Conservation (phyloP, 805 yeast genomes). For the Jamesozyma hellenica region DNA sequence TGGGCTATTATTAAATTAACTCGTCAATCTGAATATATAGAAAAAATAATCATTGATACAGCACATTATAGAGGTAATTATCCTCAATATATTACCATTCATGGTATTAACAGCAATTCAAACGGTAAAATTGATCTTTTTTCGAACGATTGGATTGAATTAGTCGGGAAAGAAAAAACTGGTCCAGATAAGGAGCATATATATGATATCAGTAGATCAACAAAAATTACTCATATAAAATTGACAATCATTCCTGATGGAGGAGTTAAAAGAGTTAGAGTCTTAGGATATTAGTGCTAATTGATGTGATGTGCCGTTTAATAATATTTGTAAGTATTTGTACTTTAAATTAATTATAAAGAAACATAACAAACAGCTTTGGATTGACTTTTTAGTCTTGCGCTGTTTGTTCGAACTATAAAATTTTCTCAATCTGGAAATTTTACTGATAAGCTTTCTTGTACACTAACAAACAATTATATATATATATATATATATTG, state of each 20-base stretch:
- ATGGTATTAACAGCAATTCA: slow-evolving; percentile 39
- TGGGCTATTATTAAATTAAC: slow-evolving; percentile 86
- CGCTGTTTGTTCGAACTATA: too few relatives aligned
- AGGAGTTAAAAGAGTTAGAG: slow-evolving; percentile 85
- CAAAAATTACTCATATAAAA: slow-evolving; percentile 56
- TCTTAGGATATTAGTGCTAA: slow-evolving; percentile 53
- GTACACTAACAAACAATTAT: too few relatives aligned
- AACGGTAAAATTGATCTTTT: slow-evolving; percentile 28
- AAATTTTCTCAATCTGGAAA: too few relatives aligned
- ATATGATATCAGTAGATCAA: slow-evolving; percentile 30
- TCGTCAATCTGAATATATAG: slow-evolving; percentile 41
- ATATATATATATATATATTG: too few relatives aligned
- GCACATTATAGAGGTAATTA: slow-evolving; percentile 92
- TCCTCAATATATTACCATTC: slow-evolving; percentile 71
- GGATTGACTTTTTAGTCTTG: too few relatives aligned
- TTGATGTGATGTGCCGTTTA: too few relatives aligned
- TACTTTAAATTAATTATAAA: too few relatives aligned
- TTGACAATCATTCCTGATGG: slow-evolving; percentile 91
- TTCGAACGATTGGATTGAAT: slow-evolving; percentile 46
- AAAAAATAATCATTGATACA: slow-evolving; percentile 68
- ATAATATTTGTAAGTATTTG: too few relatives aligned
- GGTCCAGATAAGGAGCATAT: slow-evolving; percentile 77
- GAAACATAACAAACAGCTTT: too few relatives aligned
- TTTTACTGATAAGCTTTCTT: too few relatives aligned
- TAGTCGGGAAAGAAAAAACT: slow-evolving; percentile 64